Evolutionary conservation across 768 basidiomycete genomes (phyloP).

Genomic region (Asterophora lycoperdoides): DNA sequence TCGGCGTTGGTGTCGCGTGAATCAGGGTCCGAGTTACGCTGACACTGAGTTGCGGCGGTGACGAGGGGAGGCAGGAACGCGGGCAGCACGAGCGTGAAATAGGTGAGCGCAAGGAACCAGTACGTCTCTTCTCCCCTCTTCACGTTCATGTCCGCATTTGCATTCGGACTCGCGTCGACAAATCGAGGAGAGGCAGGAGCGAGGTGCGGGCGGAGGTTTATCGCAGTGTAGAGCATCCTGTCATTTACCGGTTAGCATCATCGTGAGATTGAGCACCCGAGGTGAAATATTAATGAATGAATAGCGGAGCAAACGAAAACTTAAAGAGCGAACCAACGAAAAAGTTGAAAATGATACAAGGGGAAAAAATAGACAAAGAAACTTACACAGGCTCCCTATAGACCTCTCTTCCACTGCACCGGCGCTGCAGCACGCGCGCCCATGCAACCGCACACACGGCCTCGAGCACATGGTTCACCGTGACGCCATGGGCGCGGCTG

Average conservation of each 20-base stretch:
- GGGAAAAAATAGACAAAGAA: not conserved
- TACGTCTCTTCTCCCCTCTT: conserved; percentile 33
- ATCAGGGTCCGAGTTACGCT: too few relatives aligned
- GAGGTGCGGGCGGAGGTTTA: conserved; percentile 56
- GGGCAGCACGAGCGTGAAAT: conserved; percentile 65
- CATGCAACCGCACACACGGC: conserved; percentile 58
- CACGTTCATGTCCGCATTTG: too few relatives aligned
- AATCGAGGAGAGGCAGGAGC: conserved; percentile 22
- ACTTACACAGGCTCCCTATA: conserved; percentile 24
- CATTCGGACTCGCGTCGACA: too few relatives aligned
- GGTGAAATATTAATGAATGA: not conserved
- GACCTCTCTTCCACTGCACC: conserved; percentile 14
- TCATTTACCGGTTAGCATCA: too few relatives aligned
- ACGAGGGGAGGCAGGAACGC: conserved; percentile 39
- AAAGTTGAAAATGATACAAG: too few relatives aligned
- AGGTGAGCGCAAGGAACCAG: conserved; percentile 60
- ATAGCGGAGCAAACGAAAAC: not conserved
- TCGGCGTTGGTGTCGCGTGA: too few relatives aligned
- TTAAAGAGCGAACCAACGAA: too few relatives aligned
- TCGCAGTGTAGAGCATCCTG: conserved; percentile 66
- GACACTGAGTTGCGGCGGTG: too few relatives aligned
- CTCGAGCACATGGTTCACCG: conserved; percentile 56
- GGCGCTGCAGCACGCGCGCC: conserved; percentile 32
- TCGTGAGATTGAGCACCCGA: too few relatives aligned
- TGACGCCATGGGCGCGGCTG: conserved; percentile 38